Evolutionary conservation across 306 rosid genomes (phyloP).

Genomic region (Vicia faba): DNA sequence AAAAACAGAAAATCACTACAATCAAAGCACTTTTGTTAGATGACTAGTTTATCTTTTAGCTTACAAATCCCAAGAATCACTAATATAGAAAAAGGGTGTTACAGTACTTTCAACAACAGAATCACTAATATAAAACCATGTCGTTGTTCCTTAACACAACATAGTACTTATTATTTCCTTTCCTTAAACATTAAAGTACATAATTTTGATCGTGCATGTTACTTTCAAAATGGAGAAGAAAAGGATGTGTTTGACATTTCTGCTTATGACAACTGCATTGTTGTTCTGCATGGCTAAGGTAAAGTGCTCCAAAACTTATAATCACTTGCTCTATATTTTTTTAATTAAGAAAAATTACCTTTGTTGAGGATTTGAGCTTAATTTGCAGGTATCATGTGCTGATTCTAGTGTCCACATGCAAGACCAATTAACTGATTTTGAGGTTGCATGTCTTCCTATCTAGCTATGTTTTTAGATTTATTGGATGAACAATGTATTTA

Average conservation of each 20-base stretch:
- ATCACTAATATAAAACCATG: constrained; percentile 30
- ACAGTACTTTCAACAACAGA: constrained; percentile 27
- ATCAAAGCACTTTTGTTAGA: too few species aligned
- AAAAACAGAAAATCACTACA: too few species aligned
- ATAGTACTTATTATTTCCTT: neutral
- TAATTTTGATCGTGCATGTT: neutral
- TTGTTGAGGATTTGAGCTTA: constrained; percentile 17
- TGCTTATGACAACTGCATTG: constrained; percentile 31
- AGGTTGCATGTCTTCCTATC: constrained; percentile 39
- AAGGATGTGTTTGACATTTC: constrained; percentile 16
- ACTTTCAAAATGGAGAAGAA: constrained; percentile 34
- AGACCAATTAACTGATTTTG: constrained; percentile 31
- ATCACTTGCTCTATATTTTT: neutral
- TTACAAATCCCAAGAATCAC: constrained; percentile 13
- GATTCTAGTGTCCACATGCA: constrained; percentile 37
- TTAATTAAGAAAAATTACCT: neutral
- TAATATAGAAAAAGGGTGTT: constrained; percentile 39
- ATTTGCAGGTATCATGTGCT: constrained; percentile 37
- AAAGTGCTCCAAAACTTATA: constrained; percentile 11
- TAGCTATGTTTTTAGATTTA: neutral
- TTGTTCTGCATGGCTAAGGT: constrained; percentile 43
- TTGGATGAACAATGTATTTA: too few species aligned
- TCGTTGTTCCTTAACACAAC: neutral
- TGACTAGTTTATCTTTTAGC: neutral
- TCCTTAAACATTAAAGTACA: too few species aligned